phyloP scores from a whole-genome alignment of 139 green algal species.

The Zygnema circumcarinatum region DNA sequence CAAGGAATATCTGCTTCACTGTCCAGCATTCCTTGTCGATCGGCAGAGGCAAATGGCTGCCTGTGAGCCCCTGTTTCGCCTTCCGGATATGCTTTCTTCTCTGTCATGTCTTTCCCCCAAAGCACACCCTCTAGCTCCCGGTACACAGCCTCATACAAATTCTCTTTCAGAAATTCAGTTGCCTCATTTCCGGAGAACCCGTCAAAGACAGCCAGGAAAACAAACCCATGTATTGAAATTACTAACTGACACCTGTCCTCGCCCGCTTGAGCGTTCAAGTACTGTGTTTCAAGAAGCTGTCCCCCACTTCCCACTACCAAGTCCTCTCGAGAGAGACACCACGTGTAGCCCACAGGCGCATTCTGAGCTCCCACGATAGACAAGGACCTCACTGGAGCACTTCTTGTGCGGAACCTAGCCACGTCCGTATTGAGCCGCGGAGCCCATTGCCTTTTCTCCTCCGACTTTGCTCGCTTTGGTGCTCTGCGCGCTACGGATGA shows the following conservation, averaged over 20 bases:
- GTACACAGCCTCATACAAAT: background rate
- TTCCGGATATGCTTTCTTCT: background rate
- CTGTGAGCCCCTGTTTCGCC: background rate
- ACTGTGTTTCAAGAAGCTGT: background rate
- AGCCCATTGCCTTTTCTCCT: too few relatives aligned
- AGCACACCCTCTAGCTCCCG: background rate
- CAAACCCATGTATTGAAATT: background rate
- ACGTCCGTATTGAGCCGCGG: too few relatives aligned
- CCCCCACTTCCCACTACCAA: background rate
- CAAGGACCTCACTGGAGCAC: too few relatives aligned
- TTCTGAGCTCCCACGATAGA: too few relatives aligned
- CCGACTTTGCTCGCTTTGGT: too few relatives aligned
- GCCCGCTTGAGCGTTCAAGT: background rate
- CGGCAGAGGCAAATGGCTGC: background rate
- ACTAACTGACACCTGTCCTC: conserved; percentile 31
- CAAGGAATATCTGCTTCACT: background rate
- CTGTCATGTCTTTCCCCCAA: background rate
- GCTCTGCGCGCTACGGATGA: too few relatives aligned
- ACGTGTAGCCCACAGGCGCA: background rate
- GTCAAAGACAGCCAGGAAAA: conserved; percentile 18
- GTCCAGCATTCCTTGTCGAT: too few relatives aligned
- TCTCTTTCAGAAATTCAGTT: conserved; percentile 10
- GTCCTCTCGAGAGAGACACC: background rate
- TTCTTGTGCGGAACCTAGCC: too few relatives aligned
- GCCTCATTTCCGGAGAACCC: conserved; percentile 1